Base-by-base conservation (phyloP, 2,329 filamentous ascomycete genomes). In the Penicillium psychrosexuale region DNA sequence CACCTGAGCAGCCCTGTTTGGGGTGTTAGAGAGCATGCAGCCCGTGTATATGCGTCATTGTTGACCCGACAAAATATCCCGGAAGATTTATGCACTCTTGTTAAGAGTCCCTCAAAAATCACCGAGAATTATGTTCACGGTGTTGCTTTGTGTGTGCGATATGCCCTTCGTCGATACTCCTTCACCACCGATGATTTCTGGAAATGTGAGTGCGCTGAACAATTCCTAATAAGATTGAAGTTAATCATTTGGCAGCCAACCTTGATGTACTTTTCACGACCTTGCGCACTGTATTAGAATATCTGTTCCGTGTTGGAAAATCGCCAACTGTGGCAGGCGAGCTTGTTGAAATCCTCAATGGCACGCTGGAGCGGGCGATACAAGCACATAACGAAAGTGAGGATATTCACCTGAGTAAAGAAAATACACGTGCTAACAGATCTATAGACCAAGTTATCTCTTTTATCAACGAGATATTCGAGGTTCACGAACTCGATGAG, bases 21-120 rank as follows among this genome's bases (percentile, higher is more conserved):
- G 77, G 72, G 74, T 12, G 73, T 79, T 30, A 68, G 77, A 53
- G 77, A 78, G 48, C 76, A 78, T 48, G 75, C 77, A 17, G 76
- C 77, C 17, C 69, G 75, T 43, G 72, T 75, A 12, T 76, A 74
- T 61, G 72, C 73, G 3, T 74, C 72, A 8, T 56, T 77, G 3
- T 47, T 76, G 33, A 68, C 65, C 17, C 65, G 66, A 31, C 54
- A 61, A 1, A 60, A 72, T 15, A 72, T 76, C 34, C 55, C 74
- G 0, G 44, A 61, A 5, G 67, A 66, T 12, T 57, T 72, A n/a
- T 55, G 59, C 11, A 28, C 58, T 8, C 59, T 76, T 17, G 57
- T 72, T 15, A 44, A 58, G 8, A 37, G 49, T 9, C 53, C 67
- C 0, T 47, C 60, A 7, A 34, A 45, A 0, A 53, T 61, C 7